Evolutionary conservation across 169 alveolate genomes (phyloP).

Genomic region (Hepatocystis sp.): DNA sequence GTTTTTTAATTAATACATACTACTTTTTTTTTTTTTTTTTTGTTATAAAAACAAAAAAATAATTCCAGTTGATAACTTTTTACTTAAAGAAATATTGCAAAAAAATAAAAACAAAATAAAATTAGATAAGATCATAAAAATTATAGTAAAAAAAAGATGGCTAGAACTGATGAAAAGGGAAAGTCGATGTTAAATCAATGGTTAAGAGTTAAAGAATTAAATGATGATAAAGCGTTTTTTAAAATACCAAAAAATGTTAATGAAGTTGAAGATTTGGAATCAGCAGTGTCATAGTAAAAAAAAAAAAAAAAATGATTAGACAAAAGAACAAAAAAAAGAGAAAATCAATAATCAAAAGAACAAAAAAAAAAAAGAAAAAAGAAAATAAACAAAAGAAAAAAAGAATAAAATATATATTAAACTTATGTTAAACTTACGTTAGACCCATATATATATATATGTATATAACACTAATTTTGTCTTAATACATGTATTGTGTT

Average conservation of each 20-base stretch:
- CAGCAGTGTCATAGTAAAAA: conserved; percentile 47
- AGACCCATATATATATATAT: not conserved
- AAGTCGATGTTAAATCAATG: conserved; percentile 69
- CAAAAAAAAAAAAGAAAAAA: conserved; percentile 1
- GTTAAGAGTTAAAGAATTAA: conserved; percentile 52
- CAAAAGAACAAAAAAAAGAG: no score
- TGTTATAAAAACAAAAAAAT: no score
- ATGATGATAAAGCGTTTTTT: conserved; percentile 29
- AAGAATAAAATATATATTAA: not conserved
- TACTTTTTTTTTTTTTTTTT: no score
- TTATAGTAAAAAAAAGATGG: conserved; percentile 25
- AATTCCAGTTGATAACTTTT: no score
- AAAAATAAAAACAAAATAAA: no score
- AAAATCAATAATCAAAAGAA: no score
- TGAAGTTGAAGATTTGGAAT: conserved; percentile 62
- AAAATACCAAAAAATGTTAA: conserved; percentile 50
- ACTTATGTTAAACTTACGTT: not conserved
- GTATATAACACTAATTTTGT: no score
- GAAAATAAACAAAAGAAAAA: not conserved
- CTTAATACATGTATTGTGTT: no score
- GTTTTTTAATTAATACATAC: no score
- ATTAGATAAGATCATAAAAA: no score
- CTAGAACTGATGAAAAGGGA: conserved; percentile 61
- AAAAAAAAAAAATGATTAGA: conserved; percentile 10
- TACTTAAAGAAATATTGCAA: no score